A percentile compares a stretch with the other conserved stretches of the same genome.
These are phyloP conservation scores for Phaeosphaeriaceae sp. DNA, from an alignment of 2,329 filamentous ascomycete genomes.

Conservation along the genomic window DNA sequence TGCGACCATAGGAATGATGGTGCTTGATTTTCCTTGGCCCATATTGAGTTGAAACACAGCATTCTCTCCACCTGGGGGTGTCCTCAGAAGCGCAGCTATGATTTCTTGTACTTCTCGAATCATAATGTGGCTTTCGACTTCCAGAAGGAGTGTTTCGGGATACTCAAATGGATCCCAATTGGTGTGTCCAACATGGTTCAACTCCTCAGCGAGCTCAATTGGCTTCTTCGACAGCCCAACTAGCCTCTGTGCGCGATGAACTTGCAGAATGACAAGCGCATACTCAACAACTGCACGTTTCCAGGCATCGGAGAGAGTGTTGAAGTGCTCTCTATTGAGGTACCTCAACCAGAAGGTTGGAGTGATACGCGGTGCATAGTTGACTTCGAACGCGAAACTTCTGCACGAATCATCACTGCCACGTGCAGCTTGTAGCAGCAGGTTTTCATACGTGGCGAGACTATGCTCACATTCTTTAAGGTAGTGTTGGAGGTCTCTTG, in stretches of 20 bases:
- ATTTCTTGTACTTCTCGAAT: conserved; percentile 67
- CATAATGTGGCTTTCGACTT: conserved; percentile 68
- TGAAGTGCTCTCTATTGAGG: conserved; percentile 25
- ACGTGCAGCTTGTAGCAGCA: conserved; percentile 6
- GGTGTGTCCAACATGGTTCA: conserved; percentile 60
- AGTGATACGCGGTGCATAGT: conserved; percentile 25
- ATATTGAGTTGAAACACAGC: conserved; percentile 44
- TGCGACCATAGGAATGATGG: conserved; percentile 41
- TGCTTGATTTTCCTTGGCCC: conserved; percentile 43
- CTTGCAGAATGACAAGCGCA: conserved; percentile 31
- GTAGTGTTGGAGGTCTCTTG: too few relatives aligned
- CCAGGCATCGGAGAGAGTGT: conserved; percentile 27
- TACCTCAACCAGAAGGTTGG: conserved; percentile 34
- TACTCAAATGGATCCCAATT: conserved; percentile 61
- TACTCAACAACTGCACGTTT: conserved; percentile 29
- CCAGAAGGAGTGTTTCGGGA: conserved; percentile 69
- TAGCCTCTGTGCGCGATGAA: conserved; percentile 41
- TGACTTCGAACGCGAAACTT: conserved; percentile 5
- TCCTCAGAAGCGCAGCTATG: conserved; percentile 65
- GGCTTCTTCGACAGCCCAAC: conserved; percentile 15
- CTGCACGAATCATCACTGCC: neutral
- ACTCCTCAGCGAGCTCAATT: conserved; percentile 40
- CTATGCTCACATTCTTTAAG: too few relatives aligned
- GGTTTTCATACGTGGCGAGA: neutral
- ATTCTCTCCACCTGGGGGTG: conserved; percentile 26